Evolutionary conservation across 225 moss, liverwort and hornwort genomes (phyloP), one percentile per base, ranked within the genome.

Genomic region (Bryum argenteum): DNA sequence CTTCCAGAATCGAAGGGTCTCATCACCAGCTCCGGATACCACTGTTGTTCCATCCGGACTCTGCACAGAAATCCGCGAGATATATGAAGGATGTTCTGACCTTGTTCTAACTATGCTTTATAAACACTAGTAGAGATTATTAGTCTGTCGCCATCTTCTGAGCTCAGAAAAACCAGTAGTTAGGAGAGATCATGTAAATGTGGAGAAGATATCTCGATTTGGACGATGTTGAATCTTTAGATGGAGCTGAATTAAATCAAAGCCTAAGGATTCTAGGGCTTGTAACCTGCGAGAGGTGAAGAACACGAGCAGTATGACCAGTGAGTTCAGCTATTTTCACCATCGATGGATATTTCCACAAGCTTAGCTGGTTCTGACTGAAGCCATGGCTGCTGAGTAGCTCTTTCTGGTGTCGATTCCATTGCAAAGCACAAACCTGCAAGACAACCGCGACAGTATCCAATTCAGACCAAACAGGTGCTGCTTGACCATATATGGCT

Each of bases 331-430:
- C 89, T 63, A 97, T 72, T 77, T 97, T 97, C 62, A 84, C 66
- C 97, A 97, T 91, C 15, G 92, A 84, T 17, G 97, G 94, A 79
- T 94, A 97, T 56, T 89, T 97, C 97, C 94, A 97, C 59, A 97
- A 76, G 65, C 90, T 85, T 6, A 97, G 82, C 71, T 97, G 94
- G 70, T 94, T 88, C 68, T 92, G 87, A 80, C 90, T 97, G 61
- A 93, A 94, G 20, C 93, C 93, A 81, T 97, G 93, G 69, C 91
- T 91, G 70, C 93, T 97, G 51, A 97, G 72, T 39, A 97, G 84
- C 75, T 97, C 96, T 69, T 90, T 97, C 9, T 94, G 90, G 58
- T 90, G 90, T 44, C 85, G 84, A 78, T 90, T 97, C 96, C 96
- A 97, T 66, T 85, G 87, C 53, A 97, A 86, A 81, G 96, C 93